phyloP scores from a whole-genome alignment of 2,329 filamentous ascomycete species.

The Talaromyces sp. region DNA sequence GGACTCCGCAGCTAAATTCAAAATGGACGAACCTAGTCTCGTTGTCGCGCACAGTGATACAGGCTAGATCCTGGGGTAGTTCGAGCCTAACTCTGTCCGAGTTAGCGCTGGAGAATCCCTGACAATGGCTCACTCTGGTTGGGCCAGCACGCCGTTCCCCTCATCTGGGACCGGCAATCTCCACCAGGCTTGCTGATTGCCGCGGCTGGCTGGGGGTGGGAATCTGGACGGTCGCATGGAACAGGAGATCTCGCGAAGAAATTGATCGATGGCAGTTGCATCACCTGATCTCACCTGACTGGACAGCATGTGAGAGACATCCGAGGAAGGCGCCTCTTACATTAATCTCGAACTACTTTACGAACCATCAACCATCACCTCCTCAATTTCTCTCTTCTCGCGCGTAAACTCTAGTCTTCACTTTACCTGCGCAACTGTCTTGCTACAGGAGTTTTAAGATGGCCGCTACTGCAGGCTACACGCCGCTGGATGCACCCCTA shows the following conservation, averaged over 20 bases:
- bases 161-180: background rate
- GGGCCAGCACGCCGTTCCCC: background rate
- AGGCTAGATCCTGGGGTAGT: background rate
- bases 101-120: background rate
- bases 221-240: background rate
- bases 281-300: background rate
- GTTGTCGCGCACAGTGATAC: background rate
- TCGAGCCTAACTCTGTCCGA: background rate
- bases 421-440: too few species aligned
- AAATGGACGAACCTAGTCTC: background rate
- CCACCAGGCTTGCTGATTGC: background rate
- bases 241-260: background rate
- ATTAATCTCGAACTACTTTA: background rate
- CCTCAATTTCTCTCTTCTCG: background rate
- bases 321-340: background rate
- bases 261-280: background rate
- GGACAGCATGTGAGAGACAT: background rate
- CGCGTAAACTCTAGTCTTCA: background rate
- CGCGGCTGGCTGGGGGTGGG: background rate
- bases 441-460: background rate
- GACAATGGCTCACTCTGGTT: background rate
- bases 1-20: background rate
- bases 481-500: conserved; percentile 43
- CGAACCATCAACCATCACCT: background rate
- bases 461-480: conserved; percentile 3